Evolutionary conservation across 495 filamentous ascomycete species (phyloP).

Genomic region (Pyrenopolyporus hunteri): DNA sequence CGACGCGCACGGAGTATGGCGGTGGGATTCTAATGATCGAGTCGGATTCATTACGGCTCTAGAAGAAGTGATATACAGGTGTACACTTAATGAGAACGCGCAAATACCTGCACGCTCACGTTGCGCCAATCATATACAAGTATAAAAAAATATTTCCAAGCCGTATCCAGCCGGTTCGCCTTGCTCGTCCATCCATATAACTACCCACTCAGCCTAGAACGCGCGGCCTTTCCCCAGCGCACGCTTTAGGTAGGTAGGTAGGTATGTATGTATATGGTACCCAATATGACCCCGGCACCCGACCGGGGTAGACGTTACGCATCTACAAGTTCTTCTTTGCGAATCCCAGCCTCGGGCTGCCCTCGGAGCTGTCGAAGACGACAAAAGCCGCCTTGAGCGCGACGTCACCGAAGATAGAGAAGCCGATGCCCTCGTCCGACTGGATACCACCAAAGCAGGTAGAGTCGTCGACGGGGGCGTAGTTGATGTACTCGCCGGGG

Average conservation of each 20-base stretch:
- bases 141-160: conserved; percentile 6
- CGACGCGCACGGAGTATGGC: too few species aligned
- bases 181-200: not conserved
- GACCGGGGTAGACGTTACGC: not conserved
- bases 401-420: conserved; percentile 75
- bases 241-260: too few species aligned
- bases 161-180: conserved; percentile 1
- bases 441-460: conserved; percentile 69
- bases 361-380: conserved; percentile 62
- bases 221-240: too few species aligned
- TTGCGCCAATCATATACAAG: conserved; percentile 33
- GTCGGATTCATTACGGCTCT: conserved; percentile 15
- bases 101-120: not conserved
- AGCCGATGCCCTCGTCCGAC: conserved; percentile 62
- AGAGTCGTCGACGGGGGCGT: conserved; percentile 45
- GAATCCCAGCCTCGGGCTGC: conserved; percentile 58
- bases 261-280: not conserved
- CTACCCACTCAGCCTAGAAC: not conserved
- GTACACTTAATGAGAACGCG: conserved; percentile 10
- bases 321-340: conserved; percentile 49
- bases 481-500: conserved; percentile 62
- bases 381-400: conserved; percentile 79
- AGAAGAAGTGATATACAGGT: conserved; percentile 25
- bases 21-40: too few species aligned
- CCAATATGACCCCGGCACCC: not conserved